Base-by-base conservation (phyloP, 1,284 basidiomycete genomes). In the Pulchroboletus neoregius region DNA sequence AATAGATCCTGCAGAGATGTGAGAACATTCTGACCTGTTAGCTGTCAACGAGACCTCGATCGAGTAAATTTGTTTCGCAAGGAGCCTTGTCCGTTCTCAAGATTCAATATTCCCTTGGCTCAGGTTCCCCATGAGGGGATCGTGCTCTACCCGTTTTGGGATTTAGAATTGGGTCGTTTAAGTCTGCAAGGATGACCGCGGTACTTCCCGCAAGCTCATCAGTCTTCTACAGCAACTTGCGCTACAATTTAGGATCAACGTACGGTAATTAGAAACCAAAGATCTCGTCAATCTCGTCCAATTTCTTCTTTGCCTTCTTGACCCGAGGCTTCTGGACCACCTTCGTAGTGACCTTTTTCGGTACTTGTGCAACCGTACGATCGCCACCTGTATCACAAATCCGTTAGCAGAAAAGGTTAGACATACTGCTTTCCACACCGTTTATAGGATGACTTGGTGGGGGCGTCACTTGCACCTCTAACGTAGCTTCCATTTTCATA, bases 201-300 rank as follows among this genome's bases (percentile, higher is more conserved):
- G n/a, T 37, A 36, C 23, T 15, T n/a, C 7, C 0, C 7, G 9
- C 22, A n/a, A 24, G 36, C 9, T 37, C n/a, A 16, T 15, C 9
- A 8, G 16, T n/a, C 23, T n/a, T 32, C 10, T 24, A 13, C 15
- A 5, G 15, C 24, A 16, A 23, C 37, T 40, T 18, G 15, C n/a
- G 11, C 13, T 15, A 27, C 13, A 18, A 6, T 16, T 7, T 26
- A 9, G 13, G 18, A n/a, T n/a, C 13, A 13, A 11, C 32, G 12
- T 15, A 10, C 33, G 9, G 23, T 22, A 13, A 32, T 49, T 18
- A 67, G 44, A 63, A 65, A 43, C 60, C 65, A 50, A 64, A 64
- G 5, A 64, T 64, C 31, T 53, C 60, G 46, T 64, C 62, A 15
- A 64, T 68, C 46, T 64, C 62, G 30, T 68, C 61, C 13, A 51